Conservation (phyloP, 805 yeast species). For the Cyberlindnera nakhonratchasimensis region DNA sequence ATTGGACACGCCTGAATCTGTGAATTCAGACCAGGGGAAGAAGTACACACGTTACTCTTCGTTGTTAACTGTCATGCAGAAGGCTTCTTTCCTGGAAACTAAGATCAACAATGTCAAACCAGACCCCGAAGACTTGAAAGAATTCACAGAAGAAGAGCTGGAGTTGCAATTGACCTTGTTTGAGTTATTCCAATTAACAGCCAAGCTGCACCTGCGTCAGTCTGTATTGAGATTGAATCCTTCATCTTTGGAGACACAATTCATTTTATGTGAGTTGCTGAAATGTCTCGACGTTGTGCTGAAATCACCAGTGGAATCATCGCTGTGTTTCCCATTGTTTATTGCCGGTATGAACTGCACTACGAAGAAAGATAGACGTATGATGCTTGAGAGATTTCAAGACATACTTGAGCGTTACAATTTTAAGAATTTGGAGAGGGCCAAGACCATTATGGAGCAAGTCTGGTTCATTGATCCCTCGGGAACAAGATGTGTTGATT, state of each 20-base stretch:
- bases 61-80: constrained; percentile 33
- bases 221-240: constrained; percentile 60
- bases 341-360: constrained; percentile 71
- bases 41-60: constrained; percentile 33
- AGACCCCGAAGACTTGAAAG: constrained; percentile 42
- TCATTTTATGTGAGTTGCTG: constrained; percentile 49
- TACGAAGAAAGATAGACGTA: constrained; percentile 45
- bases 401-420: constrained; percentile 59
- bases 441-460: constrained; percentile 35
- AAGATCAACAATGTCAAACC: constrained; percentile 52
- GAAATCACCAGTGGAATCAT: constrained; percentile 66
- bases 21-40: constrained; percentile 17
- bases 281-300: constrained; percentile 58
- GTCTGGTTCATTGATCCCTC: constrained; percentile 40
- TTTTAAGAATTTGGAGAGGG: constrained; percentile 58
- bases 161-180: constrained; percentile 67
- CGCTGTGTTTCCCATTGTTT: constrained; percentile 72
- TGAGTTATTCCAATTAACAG: constrained; percentile 66
- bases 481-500: constrained; percentile 65
- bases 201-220: constrained; percentile 64
- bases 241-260: constrained; percentile 59
- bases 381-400: constrained; percentile 50
- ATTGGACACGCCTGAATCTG: constrained; percentile 25
- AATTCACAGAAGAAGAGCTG: constrained; percentile 43
- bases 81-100: constrained; percentile 41